phyloP scores from a whole-genome alignment of 2,329 filamentous ascomycete genomes.

The Monilinia fructicola region DNA sequence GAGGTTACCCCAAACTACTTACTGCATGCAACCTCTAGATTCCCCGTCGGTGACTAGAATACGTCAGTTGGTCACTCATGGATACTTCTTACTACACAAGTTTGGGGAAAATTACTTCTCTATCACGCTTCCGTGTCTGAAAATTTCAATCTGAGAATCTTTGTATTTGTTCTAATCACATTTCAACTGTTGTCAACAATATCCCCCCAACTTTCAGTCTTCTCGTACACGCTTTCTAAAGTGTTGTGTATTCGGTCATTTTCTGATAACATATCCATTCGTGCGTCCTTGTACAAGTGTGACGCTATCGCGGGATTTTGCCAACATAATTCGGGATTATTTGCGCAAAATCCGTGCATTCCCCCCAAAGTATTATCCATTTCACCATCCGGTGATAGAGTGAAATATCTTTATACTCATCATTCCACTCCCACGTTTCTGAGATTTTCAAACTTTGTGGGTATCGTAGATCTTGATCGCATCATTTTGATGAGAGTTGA shows the following conservation, averaged over 20 bases:
- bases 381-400: not conserved
- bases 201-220: not conserved
- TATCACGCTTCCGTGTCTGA: conserved; percentile 6
- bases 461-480: not conserved
- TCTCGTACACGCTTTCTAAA: not conserved
- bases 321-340: conserved; percentile 8
- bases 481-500: not conserved
- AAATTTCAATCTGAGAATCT: not conserved
- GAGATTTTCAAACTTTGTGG: not conserved
- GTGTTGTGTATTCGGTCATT: conserved; percentile 5
- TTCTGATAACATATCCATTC: conserved; percentile 2
- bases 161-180: not conserved
- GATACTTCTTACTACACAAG: not conserved
- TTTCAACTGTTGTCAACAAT: not conserved
- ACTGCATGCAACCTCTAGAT: conserved; percentile 9
- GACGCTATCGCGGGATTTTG: not conserved
- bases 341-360: not conserved
- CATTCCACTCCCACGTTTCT: not conserved
- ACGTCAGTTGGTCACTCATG: conserved; percentile 2
- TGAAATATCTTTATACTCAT: conserved; percentile 12
- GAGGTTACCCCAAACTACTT: conserved; percentile 4
- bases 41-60: not conserved
- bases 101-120: not conserved
- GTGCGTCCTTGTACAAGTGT: conserved; percentile 9
- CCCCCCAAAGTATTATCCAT: not conserved